Conservation (phyloP, 495 filamentous ascomycete genomes). For the Lepraria neglecta region DNA sequence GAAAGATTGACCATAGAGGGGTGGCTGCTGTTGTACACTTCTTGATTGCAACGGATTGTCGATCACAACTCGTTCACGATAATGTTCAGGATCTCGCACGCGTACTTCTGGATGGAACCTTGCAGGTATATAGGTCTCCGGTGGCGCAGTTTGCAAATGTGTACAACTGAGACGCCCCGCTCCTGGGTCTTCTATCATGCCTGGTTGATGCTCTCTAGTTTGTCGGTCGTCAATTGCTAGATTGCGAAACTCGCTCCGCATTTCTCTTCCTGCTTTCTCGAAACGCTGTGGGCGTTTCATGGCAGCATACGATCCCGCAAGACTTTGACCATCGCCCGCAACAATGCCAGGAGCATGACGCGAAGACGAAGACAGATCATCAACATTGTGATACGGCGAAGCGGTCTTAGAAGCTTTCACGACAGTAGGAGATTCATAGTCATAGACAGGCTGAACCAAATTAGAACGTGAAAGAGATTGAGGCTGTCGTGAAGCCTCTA, state of each 20-base stretch:
- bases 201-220: background rate
- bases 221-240: background rate
- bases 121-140: background rate
- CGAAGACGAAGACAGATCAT: conserved; percentile 8
- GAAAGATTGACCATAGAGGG: background rate
- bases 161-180: background rate
- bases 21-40: background rate
- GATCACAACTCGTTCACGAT: background rate
- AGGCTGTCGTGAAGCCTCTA: background rate
- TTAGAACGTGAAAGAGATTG: conserved; percentile 9
- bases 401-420: conserved; percentile 1
- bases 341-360: conserved; percentile 7
- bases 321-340: background rate
- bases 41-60: background rate
- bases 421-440: conserved; percentile 11
- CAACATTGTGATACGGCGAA: background rate
- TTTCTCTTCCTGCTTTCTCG: background rate
- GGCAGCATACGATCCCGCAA: background rate
- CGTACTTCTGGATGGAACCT: background rate
- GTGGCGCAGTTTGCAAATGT: background rate
- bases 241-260: background rate
- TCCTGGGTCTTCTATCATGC: background rate
- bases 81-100: background rate
- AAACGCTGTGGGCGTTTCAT: background rate
- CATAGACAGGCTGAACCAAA: conserved; percentile 11